A percentile compares a stretch with the other conserved stretches of the same genome.
phyloP scores from a whole-genome alignment of 2,329 filamentous ascomycete genomes.

The Cytospora mali region DNA sequence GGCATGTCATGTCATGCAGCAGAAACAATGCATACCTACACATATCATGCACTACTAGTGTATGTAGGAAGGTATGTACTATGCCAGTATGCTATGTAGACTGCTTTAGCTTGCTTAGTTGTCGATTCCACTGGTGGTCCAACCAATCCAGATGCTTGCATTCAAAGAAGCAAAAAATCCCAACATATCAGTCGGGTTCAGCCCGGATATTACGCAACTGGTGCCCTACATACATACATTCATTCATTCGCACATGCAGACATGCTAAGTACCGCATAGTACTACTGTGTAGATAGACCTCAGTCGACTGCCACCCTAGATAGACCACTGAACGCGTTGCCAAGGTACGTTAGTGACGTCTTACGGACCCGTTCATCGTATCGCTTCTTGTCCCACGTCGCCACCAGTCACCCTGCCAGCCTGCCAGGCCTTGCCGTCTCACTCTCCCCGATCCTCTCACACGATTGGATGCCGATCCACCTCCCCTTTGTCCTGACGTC shows the following conservation, averaged over 20 bases:
- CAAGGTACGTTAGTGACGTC: background rate
- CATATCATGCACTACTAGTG: no score
- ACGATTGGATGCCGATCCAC: constrained; percentile 16
- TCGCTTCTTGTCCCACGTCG: background rate
- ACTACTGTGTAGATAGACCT: no score
- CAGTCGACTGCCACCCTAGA: constrained; percentile 17
- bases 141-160: background rate
- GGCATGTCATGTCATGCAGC: background rate
- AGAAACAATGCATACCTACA: background rate
- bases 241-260: background rate
- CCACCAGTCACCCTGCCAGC: background rate
- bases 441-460: constrained; percentile 10
- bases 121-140: background rate
- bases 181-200: background rate
- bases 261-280: no score
- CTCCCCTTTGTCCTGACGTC: constrained; percentile 10
- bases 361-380: background rate
- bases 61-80: background rate
- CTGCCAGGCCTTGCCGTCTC: constrained; percentile 6
- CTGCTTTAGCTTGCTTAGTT: background rate
- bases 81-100: background rate
- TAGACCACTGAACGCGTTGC: no score
- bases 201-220: background rate
- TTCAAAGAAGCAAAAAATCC: background rate
- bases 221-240: background rate